These are phyloP conservation scores for Sugiyamaella paludigena DNA, from an alignment of 1,139 yeast species.

Conservation along the genomic window DNA sequence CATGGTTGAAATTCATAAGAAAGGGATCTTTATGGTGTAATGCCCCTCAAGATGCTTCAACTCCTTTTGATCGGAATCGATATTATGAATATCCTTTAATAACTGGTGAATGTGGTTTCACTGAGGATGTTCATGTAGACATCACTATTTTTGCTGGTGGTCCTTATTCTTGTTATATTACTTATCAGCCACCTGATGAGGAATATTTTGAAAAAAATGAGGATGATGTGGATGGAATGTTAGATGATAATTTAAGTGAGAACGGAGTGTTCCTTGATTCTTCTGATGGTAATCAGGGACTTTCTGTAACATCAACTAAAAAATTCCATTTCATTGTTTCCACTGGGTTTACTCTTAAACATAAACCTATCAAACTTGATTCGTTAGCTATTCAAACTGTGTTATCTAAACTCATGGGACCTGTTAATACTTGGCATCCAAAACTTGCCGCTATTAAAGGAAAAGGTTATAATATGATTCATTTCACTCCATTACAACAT, in stretches of 20 bases:
- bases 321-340: slow-evolving; percentile 77
- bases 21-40: slow-evolving; percentile 74
- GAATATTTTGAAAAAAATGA: slow-evolving; percentile 21
- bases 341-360: slow-evolving; percentile 63
- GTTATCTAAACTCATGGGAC: slow-evolving; percentile 90
- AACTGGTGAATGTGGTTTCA: slow-evolving; percentile 36
- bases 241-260: neutral
- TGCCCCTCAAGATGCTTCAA: slow-evolving; percentile 51
- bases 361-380: slow-evolving; percentile 63
- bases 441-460: slow-evolving; percentile 58
- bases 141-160: slow-evolving; percentile 74
- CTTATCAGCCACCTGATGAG: slow-evolving; percentile 29
- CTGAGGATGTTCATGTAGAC: slow-evolving; percentile 54
- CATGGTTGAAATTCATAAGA: slow-evolving; percentile 69
- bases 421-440: slow-evolving; percentile 58
- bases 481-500: slow-evolving; percentile 88
- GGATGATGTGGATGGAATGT: slow-evolving; percentile 11
- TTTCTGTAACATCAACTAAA: slow-evolving; percentile 41
- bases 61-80: slow-evolving; percentile 52
- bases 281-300: neutral
- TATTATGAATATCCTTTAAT: slow-evolving; percentile 51
- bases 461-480: slow-evolving; percentile 93
- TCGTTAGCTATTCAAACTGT: slow-evolving; percentile 83
- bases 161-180: slow-evolving; percentile 55
- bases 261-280: neutral